Percentiles rank a stretch among this genome's conserved stretches.
These are phyloP conservation scores for Hymenoscyphus repandus DNA, from an alignment of 2,329 filamentous ascomycete species.

Conservation along the genomic window DNA sequence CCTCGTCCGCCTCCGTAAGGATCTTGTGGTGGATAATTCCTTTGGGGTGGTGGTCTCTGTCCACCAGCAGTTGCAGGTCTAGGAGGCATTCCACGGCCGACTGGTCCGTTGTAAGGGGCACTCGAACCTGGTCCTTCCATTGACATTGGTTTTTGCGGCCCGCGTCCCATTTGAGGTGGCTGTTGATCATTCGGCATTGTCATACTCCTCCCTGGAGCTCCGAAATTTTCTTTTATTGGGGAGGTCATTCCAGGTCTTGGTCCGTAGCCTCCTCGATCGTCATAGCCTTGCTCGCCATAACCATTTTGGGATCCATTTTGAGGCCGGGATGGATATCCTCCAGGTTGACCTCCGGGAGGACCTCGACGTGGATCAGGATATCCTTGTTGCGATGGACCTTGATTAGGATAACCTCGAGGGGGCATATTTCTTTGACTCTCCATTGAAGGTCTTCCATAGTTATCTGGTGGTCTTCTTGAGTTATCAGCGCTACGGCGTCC, in stretches of 20 bases:
- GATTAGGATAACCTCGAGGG: conserved; percentile 19
- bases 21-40: conserved; percentile 36
- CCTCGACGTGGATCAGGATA: conserved; percentile 25
- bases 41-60: conserved; percentile 47
- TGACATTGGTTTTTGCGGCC: conserved; percentile 17
- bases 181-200: conserved; percentile 52
- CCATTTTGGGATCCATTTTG: conserved; percentile 28
- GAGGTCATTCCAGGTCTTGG: conserved; percentile 14
- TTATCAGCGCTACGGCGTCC: conserved; percentile 15
- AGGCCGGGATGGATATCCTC: conserved; percentile 14
- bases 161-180: conserved; percentile 34
- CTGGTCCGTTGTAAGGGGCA: conserved; percentile 41
- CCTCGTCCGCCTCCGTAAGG: conserved; percentile 8
- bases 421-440: conserved; percentile 24
- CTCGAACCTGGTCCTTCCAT: conserved; percentile 29
- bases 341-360: conserved; percentile 11
- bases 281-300: conserved; percentile 24
- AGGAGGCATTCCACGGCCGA: conserved; percentile 42
- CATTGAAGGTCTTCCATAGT: conserved; percentile 22
- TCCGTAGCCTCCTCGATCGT: conserved; percentile 23
- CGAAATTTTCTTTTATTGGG: conserved; percentile 39
- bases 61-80: conserved; percentile 52
- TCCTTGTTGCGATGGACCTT: conserved; percentile 21
- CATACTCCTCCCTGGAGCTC: conserved; percentile 51
- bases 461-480: conserved; percentile 15